Base-by-base conservation (phyloP, 495 filamentous ascomycete genomes). In the Aspergillus funiculosus region DNA sequence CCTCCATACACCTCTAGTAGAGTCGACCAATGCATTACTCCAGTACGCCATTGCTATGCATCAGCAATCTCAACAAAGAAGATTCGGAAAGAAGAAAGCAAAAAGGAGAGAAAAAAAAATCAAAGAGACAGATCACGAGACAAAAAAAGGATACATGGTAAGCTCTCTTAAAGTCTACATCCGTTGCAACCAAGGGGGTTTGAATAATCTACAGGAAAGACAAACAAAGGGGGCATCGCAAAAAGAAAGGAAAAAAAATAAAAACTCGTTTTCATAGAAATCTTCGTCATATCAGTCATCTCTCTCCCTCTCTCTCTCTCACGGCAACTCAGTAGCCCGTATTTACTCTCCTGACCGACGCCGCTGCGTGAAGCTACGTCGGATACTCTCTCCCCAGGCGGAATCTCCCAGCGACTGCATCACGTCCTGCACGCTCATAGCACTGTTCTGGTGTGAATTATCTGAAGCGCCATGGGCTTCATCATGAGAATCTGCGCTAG, bases 361-460 rank as follows among this genome's bases (percentile, higher is more conserved):
- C 52, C 82, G 79, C 67, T 81, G 77, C 37, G 87, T 94, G 50
- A 92, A 87, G 65, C 89, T 94, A 43, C 88, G 77, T 48, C 89
- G 75, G 38, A 96, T 87, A 71, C 88, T 94, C 66, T 89, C 84
- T 39, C 89, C 86, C 90, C 90, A 96, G 14, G 83, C 86, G 28
- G 88, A 92, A 51, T 87, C 82, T 52, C 87, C 85, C 20, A 96
- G 71, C 56, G 88, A 81, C 43, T 86, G 77, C 66, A 89, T 78
- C 48, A 92, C 83, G 58, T 90, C 83, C 35, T 82, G 77, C 37
- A 84, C 81, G 49, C 81, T 87, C 45, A 91, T 85, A 20, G 76
- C 69, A 58, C 85, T 91, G 48, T 80, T 65, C 36, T 68, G 57
- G 5, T 63, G 68, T n/a, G 66, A 62, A 48, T 61, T 64, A 9